phyloP scores from a whole-genome alignment of 1,139 yeast species.

The Yamadazyma mexicana region DNA sequence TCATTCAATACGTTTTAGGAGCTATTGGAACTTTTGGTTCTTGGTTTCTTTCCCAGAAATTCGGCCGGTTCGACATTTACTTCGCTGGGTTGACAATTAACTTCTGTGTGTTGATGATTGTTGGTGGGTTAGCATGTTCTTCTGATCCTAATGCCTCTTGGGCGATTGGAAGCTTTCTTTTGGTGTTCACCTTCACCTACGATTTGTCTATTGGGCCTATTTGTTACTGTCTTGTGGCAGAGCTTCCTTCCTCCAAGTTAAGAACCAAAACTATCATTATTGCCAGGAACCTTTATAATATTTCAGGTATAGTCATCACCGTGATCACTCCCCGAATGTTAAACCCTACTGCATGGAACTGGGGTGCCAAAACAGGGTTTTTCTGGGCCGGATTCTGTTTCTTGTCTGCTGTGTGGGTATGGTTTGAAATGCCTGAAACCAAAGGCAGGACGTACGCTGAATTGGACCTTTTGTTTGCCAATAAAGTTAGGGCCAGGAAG shows the following conservation, averaged over 20 bases:
- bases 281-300: slow-evolving; percentile 50
- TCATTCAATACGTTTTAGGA: slow-evolving; percentile 49
- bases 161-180: slow-evolving; percentile 51
- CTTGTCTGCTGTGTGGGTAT: slow-evolving; percentile 42
- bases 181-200: slow-evolving; percentile 50
- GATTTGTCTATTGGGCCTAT: slow-evolving; percentile 60
- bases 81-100: slow-evolving; percentile 41
- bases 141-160: slow-evolving; percentile 30
- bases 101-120: slow-evolving; percentile 36
- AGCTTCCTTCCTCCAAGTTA: slow-evolving; percentile 54
- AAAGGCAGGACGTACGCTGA: slow-evolving; percentile 59
- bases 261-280: slow-evolving; percentile 58
- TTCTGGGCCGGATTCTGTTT: slow-evolving; percentile 55
- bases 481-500: slow-evolving; percentile 44
- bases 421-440: slow-evolving; percentile 61
- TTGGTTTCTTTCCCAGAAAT: slow-evolving; percentile 46
- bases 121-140: slow-evolving; percentile 39
- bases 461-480: slow-evolving; percentile 51
- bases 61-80: slow-evolving; percentile 53
- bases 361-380: slow-evolving; percentile 61
- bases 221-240: slow-evolving; percentile 57
- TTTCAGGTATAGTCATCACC: slow-evolving; percentile 43
- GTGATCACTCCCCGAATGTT: slow-evolving; percentile 59
- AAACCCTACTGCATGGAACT: slow-evolving; percentile 55
- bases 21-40: slow-evolving; percentile 51